These are phyloP conservation scores for Aspergillus bombycis DNA, from an alignment of 2,329 filamentous ascomycete genomes.

Conservation along the genomic window DNA sequence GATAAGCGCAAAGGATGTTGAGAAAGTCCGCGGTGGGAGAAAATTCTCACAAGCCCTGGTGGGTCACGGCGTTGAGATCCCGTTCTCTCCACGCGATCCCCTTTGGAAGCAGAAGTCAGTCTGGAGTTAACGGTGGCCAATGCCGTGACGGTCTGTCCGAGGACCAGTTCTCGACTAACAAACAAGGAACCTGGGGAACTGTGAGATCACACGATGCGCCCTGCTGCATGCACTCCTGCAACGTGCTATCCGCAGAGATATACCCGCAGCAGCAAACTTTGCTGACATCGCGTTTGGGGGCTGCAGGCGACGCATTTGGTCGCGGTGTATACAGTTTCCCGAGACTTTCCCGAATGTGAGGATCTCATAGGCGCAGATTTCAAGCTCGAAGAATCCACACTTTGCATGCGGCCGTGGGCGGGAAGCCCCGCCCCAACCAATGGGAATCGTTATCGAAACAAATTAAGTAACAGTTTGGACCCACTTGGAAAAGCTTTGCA, in stretches of 20 bases:
- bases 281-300: neutral
- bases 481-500: neutral
- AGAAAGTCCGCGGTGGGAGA: constrained; percentile 3
- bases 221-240: neutral
- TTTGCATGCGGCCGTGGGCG: neutral
- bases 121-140: constrained; percentile 4
- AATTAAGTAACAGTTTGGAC: constrained; percentile 13
- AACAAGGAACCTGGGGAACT: neutral
- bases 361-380: neutral
- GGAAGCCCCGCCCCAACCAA: neutral
- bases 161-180: neutral
- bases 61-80: constrained; percentile 5
- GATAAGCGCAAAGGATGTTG: neutral
- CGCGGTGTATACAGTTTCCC: neutral
- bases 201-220: constrained; percentile 2
- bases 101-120: neutral
- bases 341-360: neutral
- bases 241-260: neutral
- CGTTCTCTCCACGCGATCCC: constrained; percentile 5
- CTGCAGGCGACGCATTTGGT: neutral
- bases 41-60: constrained; percentile 6
- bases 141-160: neutral
- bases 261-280: neutral
- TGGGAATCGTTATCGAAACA: neutral
- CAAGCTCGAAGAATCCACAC: neutral